These are phyloP conservation scores for Phialophora verrucosa DNA, from an alignment of 2,329 filamentous ascomycete genomes.

Conservation along the genomic window DNA sequence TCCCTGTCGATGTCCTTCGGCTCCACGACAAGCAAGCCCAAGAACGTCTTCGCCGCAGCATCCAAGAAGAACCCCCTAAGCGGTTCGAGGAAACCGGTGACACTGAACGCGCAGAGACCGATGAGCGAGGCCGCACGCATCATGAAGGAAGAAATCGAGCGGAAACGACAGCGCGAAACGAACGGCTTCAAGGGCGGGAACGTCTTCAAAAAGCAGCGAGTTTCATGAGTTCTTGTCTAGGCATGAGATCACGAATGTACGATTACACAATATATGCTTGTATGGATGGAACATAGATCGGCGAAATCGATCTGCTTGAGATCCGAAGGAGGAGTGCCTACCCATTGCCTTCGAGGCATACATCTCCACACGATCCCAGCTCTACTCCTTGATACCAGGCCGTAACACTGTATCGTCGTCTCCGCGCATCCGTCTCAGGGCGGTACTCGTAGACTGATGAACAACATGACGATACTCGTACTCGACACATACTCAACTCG, in stretches of 20 bases:
- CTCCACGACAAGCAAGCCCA: constrained; percentile 62
- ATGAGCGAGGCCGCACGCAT: constrained; percentile 88
- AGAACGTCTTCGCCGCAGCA: constrained; percentile 73
- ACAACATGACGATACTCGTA: too few species aligned
- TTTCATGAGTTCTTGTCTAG: constrained; percentile 17
- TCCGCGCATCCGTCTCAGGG: too few species aligned
- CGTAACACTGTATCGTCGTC: too few species aligned
- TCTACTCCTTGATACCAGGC: too few species aligned
- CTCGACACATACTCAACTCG: too few species aligned
- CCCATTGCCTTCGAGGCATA: too few species aligned
- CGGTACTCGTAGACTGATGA: too few species aligned
- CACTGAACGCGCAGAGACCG: constrained; percentile 70
- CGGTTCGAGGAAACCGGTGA: constrained; percentile 66
- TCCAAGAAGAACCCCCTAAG: constrained; percentile 72
- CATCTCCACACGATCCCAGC: too few species aligned
- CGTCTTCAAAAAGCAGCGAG: constrained; percentile 36
- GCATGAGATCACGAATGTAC: neutral
- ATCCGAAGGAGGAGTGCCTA: too few species aligned
- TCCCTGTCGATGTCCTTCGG: constrained; percentile 68
- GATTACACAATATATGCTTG: neutral
- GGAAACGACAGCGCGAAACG: constrained; percentile 60
- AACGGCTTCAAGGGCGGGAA: constrained; percentile 27
- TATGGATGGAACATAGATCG: neutral
- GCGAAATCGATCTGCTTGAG: too few species aligned
- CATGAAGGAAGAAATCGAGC: constrained; percentile 83